Conservation (phyloP, 1,139 yeast genomes). For the Nadsonia starkeyi-henricii region DNA sequence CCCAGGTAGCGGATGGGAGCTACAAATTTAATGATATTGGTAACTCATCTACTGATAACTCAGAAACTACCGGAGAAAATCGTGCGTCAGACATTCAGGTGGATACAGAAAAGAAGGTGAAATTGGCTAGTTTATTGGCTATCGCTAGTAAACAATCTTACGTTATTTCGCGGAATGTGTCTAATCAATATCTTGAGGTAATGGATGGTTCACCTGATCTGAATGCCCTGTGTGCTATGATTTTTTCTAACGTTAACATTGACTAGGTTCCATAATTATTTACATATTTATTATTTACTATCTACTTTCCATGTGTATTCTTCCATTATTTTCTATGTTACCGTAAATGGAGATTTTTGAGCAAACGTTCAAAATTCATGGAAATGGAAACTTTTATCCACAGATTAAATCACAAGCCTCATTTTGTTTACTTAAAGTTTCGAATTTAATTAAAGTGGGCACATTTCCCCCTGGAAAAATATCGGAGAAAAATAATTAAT, state of each 20-base stretch:
- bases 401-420: too few species aligned
- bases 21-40: not conserved
- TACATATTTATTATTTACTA: too few species aligned
- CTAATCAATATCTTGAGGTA: conserved; percentile 35
- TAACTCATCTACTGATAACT: conserved; percentile 7
- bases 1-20: conserved; percentile 10
- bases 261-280: not conserved
- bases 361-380: too few species aligned
- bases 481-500: too few species aligned
- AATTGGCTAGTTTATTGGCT: conserved; percentile 58
- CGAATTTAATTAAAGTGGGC: too few species aligned
- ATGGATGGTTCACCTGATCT: conserved; percentile 45
- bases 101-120: conserved; percentile 24
- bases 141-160: conserved; percentile 54
- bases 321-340: too few species aligned
- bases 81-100: conserved; percentile 4
- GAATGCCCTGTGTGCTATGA: conserved; percentile 81
- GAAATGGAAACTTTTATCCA: too few species aligned
- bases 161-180: conserved; percentile 34
- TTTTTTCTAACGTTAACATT: conserved; percentile 68
- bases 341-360: too few species aligned
- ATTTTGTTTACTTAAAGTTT: too few species aligned
- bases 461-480: too few species aligned
- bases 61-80: not conserved
- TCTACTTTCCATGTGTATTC: too few species aligned